Evolutionary conservation across 805 yeast genomes (phyloP).

Genomic region (Zygosaccharomyces rouxii): DNA sequence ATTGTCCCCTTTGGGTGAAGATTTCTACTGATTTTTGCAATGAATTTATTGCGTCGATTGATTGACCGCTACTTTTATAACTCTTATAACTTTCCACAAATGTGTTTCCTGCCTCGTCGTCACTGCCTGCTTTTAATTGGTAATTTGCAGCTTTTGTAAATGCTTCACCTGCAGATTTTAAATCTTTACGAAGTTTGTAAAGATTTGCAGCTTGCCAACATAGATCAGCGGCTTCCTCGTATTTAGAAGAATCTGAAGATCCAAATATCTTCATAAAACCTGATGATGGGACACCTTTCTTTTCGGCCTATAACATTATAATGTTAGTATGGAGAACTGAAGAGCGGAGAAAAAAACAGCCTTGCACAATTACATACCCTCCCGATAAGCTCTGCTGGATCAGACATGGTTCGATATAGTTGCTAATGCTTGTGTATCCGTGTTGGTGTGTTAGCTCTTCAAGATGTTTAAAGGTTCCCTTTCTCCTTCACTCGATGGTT

Average conservation of each 20-base stretch:
- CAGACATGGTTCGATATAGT: constrained; percentile 33
- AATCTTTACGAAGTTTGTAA: constrained; percentile 71
- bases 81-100: constrained; percentile 88
- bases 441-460: neutral
- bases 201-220: constrained; percentile 92
- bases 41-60: constrained; percentile 74
- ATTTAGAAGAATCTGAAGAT: constrained; percentile 54
- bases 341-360: neutral
- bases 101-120: constrained; percentile 89
- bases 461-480: constrained; percentile 2
- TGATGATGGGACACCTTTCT: constrained; percentile 60
- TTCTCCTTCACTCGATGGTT: neutral
- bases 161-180: constrained; percentile 69
- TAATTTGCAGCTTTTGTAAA: constrained; percentile 82
- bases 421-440: neutral
- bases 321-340: constrained; percentile 11
- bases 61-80: constrained; percentile 57
- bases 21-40: constrained; percentile 72
- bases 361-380: constrained; percentile 26
- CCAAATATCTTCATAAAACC: constrained; percentile 72
- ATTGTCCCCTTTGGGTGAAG: constrained; percentile 88
- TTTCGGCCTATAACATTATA: constrained; percentile 53
- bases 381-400: constrained; percentile 43
- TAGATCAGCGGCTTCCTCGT: constrained; percentile 89
- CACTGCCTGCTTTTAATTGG: constrained; percentile 67